These are phyloP conservation scores for Blastobotrys apis DNA, from an alignment of 1,139 yeast genomes.

Conservation along the genomic window DNA sequence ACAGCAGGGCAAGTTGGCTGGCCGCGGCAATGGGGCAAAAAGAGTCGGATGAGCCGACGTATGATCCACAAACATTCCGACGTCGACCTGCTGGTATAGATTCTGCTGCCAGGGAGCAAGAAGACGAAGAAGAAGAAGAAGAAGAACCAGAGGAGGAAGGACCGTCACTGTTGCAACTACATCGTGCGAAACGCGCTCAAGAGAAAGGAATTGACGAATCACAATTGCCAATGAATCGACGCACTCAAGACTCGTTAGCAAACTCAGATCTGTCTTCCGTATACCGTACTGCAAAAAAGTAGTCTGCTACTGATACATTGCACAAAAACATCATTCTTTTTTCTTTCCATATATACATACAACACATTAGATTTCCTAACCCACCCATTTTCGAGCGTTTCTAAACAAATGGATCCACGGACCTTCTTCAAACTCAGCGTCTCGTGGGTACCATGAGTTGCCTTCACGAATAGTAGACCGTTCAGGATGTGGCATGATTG, in stretches of 20 bases:
- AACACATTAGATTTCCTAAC: constrained; percentile 30
- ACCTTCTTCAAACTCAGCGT: constrained; percentile 43
- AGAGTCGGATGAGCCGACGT: neutral
- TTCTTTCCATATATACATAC: neutral
- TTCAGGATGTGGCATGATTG: constrained; percentile 99
- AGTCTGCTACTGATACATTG: neutral
- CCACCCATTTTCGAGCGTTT: constrained; percentile 94
- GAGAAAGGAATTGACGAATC: neutral
- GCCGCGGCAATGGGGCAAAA: constrained; percentile 6
- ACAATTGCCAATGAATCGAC: neutral
- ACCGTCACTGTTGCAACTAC: constrained; percentile 4
- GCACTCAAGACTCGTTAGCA: neutral
- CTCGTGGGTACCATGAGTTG: constrained; percentile 84
- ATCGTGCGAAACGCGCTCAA: constrained; percentile 2
- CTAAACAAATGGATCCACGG: constrained; percentile 96
- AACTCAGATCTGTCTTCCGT: neutral
- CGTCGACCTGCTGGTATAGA: neutral
- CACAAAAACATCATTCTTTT: no score
- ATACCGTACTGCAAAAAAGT: neutral
- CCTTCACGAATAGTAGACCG: constrained; percentile 84
- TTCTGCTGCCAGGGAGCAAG: neutral
- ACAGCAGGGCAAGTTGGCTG: constrained; percentile 5
- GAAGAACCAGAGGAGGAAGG: neutral
- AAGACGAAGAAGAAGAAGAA: neutral
- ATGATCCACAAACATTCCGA: neutral